Conservation (phyloP, 176 grass and related monocot species). For the Hsuehochloa calcarea region DNA sequence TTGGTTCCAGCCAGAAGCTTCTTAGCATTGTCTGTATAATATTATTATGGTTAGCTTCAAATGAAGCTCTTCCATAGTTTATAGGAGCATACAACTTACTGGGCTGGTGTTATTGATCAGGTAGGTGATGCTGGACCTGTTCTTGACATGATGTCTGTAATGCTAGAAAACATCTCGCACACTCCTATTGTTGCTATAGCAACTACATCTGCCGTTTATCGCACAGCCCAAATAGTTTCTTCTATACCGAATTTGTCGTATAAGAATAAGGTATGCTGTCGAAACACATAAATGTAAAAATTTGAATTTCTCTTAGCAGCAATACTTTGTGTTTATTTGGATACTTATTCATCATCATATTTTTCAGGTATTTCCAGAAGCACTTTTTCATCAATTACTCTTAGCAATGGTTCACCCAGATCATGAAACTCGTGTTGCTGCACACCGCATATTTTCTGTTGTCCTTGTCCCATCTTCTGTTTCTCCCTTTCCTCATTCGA, state of each 20-base stretch:
- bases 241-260: constrained; percentile 84
- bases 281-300: background rate
- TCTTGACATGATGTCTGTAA: constrained; percentile 95
- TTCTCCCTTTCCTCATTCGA: constrained; percentile 39
- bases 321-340: constrained; percentile 12
- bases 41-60: background rate
- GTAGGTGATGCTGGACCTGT: constrained; percentile 92
- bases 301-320: background rate
- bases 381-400: constrained; percentile 88
- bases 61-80: background rate
- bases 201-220: constrained; percentile 82
- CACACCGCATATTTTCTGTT: constrained; percentile 93
- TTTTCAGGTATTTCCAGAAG: constrained; percentile 89
- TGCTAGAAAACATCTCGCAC: constrained; percentile 77
- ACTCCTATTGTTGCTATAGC: constrained; percentile 61
- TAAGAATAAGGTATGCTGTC: constrained; percentile 68
- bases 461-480: constrained; percentile 95
- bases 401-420: constrained; percentile 90
- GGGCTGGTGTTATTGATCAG: constrained; percentile 39
- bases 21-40: background rate
- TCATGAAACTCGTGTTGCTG: constrained; percentile 72
- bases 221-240: constrained; percentile 91
- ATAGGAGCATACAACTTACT: constrained; percentile 23
- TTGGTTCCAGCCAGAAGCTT: background rate
- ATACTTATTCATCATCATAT: background rate